A percentile compares a stretch with the other conserved stretches of the same genome.
Conservation (phyloP, 441 rosid genomes). For the Sinapis alba region DNA sequence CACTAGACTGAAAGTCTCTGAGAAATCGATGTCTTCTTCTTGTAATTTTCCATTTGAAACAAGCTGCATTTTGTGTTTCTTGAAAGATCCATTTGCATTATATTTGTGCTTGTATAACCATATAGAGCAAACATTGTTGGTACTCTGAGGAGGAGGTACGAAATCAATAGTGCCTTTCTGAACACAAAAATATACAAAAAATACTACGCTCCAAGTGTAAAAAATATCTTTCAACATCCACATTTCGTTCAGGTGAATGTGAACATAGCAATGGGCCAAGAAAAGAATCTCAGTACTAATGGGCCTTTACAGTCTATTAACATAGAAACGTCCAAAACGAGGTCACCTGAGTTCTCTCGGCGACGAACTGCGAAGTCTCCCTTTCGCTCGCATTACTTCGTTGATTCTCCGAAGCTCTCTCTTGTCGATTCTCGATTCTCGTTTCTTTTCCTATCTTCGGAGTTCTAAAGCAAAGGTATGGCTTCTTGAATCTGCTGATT, state of each 20-base stretch:
- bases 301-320: not conserved
- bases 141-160: too few species aligned
- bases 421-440: not conserved
- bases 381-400: not conserved
- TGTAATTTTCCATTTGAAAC: too few species aligned
- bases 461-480: conserved; percentile 12
- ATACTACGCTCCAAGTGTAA: too few species aligned
- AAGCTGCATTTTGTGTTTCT: too few species aligned
- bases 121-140: too few species aligned
- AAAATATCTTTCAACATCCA: too few species aligned
- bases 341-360: not conserved
- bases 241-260: not conserved
- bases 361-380: not conserved
- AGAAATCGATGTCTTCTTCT: too few species aligned
- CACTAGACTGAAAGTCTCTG: too few species aligned
- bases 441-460: not conserved
- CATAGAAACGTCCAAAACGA: not conserved
- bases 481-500: not conserved
- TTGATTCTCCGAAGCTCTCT: conserved; percentile 8
- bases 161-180: too few species aligned
- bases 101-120: too few species aligned
- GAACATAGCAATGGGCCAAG: not conserved
- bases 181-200: too few species aligned
- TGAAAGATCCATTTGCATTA: too few species aligned
- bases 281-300: not conserved